Conservation (phyloP, 1,284 basidiomycete genomes). For the Butyriboletus regius region DNA sequence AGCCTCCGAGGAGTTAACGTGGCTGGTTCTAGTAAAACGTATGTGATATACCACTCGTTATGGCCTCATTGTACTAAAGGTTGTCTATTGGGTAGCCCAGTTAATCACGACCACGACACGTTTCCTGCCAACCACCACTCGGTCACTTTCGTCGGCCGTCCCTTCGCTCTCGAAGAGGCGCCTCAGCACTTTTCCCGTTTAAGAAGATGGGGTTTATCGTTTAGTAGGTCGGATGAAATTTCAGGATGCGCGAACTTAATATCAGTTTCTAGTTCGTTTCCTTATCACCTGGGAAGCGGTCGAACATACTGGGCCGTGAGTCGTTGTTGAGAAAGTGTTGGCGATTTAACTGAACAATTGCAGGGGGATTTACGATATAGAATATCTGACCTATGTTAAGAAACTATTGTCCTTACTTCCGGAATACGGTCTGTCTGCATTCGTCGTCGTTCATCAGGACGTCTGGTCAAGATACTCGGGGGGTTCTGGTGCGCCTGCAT, state of each 20-base stretch:
- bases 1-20: constrained; percentile 75
- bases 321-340: constrained; percentile 16
- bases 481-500: constrained; percentile 86
- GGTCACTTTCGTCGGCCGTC: constrained; percentile 74
- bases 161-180: constrained; percentile 78
- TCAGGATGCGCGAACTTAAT: background rate
- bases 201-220: constrained; percentile 78
- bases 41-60: constrained; percentile 28
- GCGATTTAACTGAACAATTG: background rate
- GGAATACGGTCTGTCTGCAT: constrained; percentile 72
- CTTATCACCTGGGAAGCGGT: constrained; percentile 95
- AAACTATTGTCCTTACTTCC: constrained; percentile 70
- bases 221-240: constrained; percentile 46
- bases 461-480: constrained; percentile 94
- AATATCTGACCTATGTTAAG: constrained; percentile 78
- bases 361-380: constrained; percentile 75
- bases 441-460: constrained; percentile 81
- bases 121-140: constrained; percentile 57
- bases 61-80: constrained; percentile 1
- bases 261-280: constrained; percentile 57
- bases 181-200: constrained; percentile 74
- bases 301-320: constrained; percentile 83
- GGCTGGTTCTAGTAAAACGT: constrained; percentile 78
- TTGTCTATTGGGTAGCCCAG: constrained; percentile 41
- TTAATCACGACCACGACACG: constrained; percentile 52